Evolutionary conservation across 495 filamentous ascomycete genomes (phyloP).

Genomic region (Aspergillus diversus): DNA sequence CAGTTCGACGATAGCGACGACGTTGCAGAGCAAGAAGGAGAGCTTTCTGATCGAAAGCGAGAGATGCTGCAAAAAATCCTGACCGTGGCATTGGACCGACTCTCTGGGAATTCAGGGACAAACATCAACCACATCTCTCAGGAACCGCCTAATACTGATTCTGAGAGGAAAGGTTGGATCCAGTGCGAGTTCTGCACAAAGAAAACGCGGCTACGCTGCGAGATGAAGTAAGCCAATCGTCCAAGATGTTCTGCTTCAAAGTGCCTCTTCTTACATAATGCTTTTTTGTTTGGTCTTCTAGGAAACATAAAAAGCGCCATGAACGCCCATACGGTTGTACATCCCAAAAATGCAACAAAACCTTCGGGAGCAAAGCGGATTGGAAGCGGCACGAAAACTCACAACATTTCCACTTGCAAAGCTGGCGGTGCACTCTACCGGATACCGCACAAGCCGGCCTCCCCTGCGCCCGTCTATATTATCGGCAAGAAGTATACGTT

Average conservation of each 20-base stretch:
- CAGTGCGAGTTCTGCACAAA: constrained; percentile 60
- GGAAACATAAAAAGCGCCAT: constrained; percentile 90
- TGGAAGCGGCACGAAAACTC: constrained; percentile 96
- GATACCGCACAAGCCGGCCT: constrained; percentile 34
- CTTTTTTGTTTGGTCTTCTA: constrained; percentile 36
- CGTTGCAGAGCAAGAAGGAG: constrained; percentile 24
- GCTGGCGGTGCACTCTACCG: constrained; percentile 71
- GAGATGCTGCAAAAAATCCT: constrained; percentile 44
- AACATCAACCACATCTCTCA: neutral
- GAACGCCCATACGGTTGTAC: constrained; percentile 88
- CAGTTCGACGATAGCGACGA: constrained; percentile 34
- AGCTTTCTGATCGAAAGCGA: constrained; percentile 35
- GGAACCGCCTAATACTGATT: constrained; percentile 20
- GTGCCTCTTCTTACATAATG: constrained; percentile 1
- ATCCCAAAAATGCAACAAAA: constrained; percentile 69
- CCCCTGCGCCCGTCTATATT: constrained; percentile 61
- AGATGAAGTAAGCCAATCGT: constrained; percentile 64
- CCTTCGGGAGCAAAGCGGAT: constrained; percentile 91
- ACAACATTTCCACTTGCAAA: constrained; percentile 76
- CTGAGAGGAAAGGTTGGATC: constrained; percentile 43
- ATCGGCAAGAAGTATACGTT: constrained; percentile 63
- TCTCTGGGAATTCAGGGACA: constrained; percentile 26
- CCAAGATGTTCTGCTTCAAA: neutral
- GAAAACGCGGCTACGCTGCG: constrained; percentile 61
- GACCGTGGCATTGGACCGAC: constrained; percentile 35